Conservation (phyloP, 805 yeast genomes). For the Cyberlindnera americana region DNA sequence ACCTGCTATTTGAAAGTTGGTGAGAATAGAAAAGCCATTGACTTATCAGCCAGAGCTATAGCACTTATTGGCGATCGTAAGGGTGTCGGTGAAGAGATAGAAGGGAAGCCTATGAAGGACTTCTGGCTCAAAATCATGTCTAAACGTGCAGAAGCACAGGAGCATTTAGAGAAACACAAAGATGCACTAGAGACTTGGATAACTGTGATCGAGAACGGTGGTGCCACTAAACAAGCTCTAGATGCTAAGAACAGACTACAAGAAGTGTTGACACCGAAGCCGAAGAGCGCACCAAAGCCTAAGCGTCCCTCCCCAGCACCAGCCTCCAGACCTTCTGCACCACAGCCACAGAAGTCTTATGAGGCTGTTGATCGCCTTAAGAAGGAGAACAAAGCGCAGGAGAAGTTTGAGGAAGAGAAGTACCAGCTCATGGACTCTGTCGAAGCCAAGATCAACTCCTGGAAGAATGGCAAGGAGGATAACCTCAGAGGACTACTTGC, state of each 20-base stretch:
- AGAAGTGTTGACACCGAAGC: conserved; percentile 55
- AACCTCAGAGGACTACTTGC: conserved; percentile 77
- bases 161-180: conserved; percentile 66
- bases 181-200: conserved; percentile 63
- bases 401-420: conserved; percentile 51
- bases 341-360: conserved; percentile 12
- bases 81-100: conserved; percentile 40
- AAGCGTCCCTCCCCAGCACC: conserved; percentile 3
- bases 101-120: conserved; percentile 55
- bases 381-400: conserved; percentile 42
- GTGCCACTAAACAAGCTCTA: conserved; percentile 56
- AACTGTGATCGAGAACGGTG: conserved; percentile 63
- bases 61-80: conserved; percentile 33
- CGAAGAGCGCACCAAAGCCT: conserved; percentile 26
- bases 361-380: conserved; percentile 53
- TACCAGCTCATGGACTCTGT: conserved; percentile 62
- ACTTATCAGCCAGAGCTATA: conserved; percentile 30
- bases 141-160: conserved; percentile 80
- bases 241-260: conserved; percentile 83
- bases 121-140: conserved; percentile 71
- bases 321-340: conserved; percentile 12
- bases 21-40: conserved; percentile 42
- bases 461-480: conserved; percentile 77
- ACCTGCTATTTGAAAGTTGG: conserved; percentile 67
- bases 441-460: conserved; percentile 46